phyloP scores from a whole-genome alignment of 345 rosid species.

The Salix viminalis region DNA sequence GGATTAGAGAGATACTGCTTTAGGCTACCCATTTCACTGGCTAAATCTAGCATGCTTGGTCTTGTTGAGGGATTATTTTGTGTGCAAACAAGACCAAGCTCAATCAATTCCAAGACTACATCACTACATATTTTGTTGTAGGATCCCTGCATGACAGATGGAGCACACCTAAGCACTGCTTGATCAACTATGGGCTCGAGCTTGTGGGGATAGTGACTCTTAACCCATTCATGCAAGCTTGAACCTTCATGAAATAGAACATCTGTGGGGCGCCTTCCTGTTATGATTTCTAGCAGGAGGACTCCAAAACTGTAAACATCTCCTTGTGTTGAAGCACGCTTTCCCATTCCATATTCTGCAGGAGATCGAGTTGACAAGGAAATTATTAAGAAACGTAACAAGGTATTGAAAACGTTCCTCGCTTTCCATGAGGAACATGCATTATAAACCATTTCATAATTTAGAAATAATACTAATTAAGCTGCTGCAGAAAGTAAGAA shows the following conservation, averaged over 20 bases:
- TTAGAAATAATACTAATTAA: not conserved
- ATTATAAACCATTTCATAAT: not conserved
- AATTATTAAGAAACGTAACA: not conserved
- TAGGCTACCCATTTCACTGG: constrained; percentile 64
- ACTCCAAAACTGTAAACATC: constrained; percentile 91
- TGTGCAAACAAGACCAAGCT: constrained; percentile 79
- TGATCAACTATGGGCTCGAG: constrained; percentile 55
- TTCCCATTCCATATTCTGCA: constrained; percentile 85
- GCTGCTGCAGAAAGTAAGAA: not conserved
- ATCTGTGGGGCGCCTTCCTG: constrained; percentile 71
- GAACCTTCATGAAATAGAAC: constrained; percentile 52
- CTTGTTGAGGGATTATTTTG: constrained; percentile 67
- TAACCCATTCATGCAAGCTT: constrained; percentile 71
- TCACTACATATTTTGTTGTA: constrained; percentile 45
- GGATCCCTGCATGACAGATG: constrained; percentile 27
- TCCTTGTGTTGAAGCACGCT: constrained; percentile 67
- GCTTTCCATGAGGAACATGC: not conserved
- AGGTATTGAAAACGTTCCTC: not conserved
- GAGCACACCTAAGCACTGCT: constrained; percentile 45
- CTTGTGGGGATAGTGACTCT: constrained; percentile 61
- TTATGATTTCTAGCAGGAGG: constrained; percentile 63
- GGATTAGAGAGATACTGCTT: constrained; percentile 58
- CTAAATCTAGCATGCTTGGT: constrained; percentile 79
- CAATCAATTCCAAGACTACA: constrained; percentile 65
- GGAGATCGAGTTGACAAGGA: not conserved